Conservation (phyloP, 768 basidiomycete genomes). For the Clitopilus hobsonii region DNA sequence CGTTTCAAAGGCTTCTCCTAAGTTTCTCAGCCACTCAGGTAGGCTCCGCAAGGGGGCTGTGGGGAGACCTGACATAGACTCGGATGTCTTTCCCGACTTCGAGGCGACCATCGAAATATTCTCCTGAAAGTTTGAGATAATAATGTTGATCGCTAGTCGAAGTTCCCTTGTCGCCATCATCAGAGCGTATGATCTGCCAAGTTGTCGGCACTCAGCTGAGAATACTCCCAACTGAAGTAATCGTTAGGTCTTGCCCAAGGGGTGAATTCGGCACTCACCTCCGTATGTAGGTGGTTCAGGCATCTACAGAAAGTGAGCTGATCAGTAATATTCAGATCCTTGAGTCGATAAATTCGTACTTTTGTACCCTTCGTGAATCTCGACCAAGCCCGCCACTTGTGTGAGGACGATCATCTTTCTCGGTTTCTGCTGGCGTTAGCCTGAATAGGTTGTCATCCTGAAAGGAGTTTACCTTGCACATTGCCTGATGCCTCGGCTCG, state of each 20-base stretch:
- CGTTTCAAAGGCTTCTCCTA: constrained; percentile 8
- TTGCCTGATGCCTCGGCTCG: too few species aligned
- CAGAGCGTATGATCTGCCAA: constrained; percentile 15
- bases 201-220: constrained; percentile 9
- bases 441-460: too few species aligned
- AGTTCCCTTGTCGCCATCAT: constrained; percentile 12
- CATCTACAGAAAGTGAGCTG: too few species aligned
- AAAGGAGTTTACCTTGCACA: too few species aligned
- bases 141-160: constrained; percentile 7
- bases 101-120: constrained; percentile 6
- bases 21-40: constrained; percentile 3
- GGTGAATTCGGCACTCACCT: too few species aligned
- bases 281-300: too few species aligned
- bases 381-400: too few species aligned
- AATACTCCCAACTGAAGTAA: constrained; percentile 8
- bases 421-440: too few species aligned
- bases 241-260: not conserved
- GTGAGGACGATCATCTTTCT: too few species aligned
- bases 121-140: constrained; percentile 8
- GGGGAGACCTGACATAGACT: not conserved
- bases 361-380: too few species aligned
- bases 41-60: constrained; percentile 1
- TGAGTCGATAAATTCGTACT: too few species aligned
- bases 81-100: not conserved
- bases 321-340: too few species aligned